These are phyloP conservation scores for Phascolomyces articulosus DNA, from an alignment of 371 early-diverging fungal genomes.

Conservation along the genomic window DNA sequence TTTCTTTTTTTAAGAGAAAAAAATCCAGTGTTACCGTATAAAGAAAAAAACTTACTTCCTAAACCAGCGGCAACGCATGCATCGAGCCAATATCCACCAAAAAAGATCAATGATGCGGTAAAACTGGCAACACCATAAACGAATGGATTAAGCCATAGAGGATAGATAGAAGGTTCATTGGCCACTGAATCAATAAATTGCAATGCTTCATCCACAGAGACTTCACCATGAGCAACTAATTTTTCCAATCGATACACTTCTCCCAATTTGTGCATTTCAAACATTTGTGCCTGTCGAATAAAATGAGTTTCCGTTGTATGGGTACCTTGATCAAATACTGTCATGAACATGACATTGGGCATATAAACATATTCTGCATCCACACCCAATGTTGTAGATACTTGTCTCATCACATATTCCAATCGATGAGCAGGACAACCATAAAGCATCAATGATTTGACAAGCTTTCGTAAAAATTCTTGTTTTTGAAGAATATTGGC, in stretches of 20 bases:
- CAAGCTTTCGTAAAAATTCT: constrained; percentile 59
- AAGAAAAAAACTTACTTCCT: constrained; percentile 38
- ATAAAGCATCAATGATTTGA: constrained; percentile 58
- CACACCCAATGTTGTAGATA: constrained; percentile 61
- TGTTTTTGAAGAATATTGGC: constrained; percentile 66
- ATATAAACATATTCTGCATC: constrained; percentile 71
- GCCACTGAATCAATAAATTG: constrained; percentile 51
- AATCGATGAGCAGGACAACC: constrained; percentile 66
- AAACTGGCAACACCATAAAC: constrained; percentile 55
- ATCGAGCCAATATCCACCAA: constrained; percentile 48
- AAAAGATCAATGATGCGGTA: constrained; percentile 50
- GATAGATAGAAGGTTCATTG: constrained; percentile 45
- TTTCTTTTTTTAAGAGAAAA: too few species aligned
- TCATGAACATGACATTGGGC: constrained; percentile 75
- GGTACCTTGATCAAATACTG: constrained; percentile 74
- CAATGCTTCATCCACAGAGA: constrained; percentile 57
- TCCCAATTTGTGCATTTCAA: constrained; percentile 72
- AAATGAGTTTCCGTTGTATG: constrained; percentile 82
- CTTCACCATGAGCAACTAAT: constrained; percentile 50
- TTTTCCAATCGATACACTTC: constrained; percentile 62
- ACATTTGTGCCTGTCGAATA: constrained; percentile 59
- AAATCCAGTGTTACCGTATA: too few species aligned
- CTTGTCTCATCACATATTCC: constrained; percentile 55
- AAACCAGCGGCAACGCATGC: constrained; percentile 43
- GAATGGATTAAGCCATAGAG: constrained; percentile 54